Evolutionary conservation across 2,329 filamentous ascomycete species (phyloP).

Genomic region (Colletotrichum shisoi): DNA sequence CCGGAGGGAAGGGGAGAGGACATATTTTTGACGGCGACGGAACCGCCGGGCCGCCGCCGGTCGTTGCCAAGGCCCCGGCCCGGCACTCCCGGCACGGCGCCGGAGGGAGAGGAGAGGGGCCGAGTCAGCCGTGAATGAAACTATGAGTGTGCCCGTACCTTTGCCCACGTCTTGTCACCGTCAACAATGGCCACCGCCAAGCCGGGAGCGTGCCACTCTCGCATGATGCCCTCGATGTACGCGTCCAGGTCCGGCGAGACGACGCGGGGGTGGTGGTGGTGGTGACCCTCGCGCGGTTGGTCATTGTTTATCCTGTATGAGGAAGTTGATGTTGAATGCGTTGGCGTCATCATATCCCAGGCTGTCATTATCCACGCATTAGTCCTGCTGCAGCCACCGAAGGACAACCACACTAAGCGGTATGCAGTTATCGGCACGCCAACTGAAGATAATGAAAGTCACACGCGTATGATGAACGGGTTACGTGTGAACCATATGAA

Average conservation of each 20-base stretch:
- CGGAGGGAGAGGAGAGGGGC: neutral
- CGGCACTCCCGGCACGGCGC: neutral
- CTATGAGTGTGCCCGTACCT: conserved; percentile 41
- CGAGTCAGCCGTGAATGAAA: neutral
- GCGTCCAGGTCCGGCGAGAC: conserved; percentile 10
- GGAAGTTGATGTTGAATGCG: neutral
- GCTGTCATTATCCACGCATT: no score
- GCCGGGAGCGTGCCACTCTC: conserved; percentile 53
- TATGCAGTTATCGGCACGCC: no score
- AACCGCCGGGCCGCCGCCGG: neutral
- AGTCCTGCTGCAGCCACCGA: no score
- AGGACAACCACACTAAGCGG: no score
- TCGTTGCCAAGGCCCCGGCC: no score
- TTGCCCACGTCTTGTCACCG: conserved; percentile 48
- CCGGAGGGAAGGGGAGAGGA: no score
- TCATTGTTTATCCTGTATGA: neutral
- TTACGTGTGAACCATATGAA: no score
- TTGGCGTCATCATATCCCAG: no score
- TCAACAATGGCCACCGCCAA: conserved; percentile 54
- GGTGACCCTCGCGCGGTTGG: neutral
- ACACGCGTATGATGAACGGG: no score
- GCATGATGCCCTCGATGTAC: conserved; percentile 45
- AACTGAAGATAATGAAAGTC: no score
- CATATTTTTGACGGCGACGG: neutral
- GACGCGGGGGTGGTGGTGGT: neutral